phyloP scores from a whole-genome alignment of 2,329 filamentous ascomycete species.

The Calonectria pseudoreteaudii region DNA sequence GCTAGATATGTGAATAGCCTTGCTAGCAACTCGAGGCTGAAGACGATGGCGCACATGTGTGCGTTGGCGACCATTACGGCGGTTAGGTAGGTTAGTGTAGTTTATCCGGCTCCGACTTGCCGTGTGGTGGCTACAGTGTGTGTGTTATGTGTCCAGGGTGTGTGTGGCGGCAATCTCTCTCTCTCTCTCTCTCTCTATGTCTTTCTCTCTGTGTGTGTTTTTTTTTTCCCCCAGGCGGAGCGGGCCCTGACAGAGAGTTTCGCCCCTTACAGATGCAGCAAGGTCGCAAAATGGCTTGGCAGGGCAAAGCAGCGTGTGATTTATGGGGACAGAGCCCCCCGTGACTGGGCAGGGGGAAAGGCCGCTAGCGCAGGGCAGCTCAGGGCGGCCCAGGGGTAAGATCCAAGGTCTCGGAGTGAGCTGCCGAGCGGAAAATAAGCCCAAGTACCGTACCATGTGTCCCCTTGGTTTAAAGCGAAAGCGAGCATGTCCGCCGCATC shows the following conservation, averaged over 20 bases:
- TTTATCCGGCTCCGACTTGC: not conserved
- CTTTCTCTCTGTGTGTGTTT: no score
- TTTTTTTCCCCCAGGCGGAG: no score
- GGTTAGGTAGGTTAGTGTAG: not conserved
- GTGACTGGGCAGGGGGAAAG: not conserved
- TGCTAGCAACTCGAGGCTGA: not conserved
- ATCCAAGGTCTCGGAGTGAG: not conserved
- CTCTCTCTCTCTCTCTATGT: no score
- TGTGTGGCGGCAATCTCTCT: not conserved
- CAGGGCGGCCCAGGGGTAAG: not conserved
- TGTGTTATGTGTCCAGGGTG: no score
- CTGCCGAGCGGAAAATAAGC: not conserved
- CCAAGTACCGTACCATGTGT: no score
- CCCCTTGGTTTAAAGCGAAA: not conserved
- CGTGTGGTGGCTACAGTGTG: not conserved
- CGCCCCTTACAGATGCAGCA: slow-evolving; percentile 6
- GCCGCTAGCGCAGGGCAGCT: not conserved
- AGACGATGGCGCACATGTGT: not conserved
- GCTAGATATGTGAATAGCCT: not conserved
- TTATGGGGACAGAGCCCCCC: not conserved
- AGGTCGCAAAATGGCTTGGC: not conserved
- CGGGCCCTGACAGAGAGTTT: not conserved
- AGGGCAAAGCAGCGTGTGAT: not conserved
- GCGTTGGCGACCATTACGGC: not conserved
- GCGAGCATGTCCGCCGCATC: no score